Base-by-base conservation (phyloP, 2,329 filamentous ascomycete genomes). In the Colletotrichum somersetense region DNA sequence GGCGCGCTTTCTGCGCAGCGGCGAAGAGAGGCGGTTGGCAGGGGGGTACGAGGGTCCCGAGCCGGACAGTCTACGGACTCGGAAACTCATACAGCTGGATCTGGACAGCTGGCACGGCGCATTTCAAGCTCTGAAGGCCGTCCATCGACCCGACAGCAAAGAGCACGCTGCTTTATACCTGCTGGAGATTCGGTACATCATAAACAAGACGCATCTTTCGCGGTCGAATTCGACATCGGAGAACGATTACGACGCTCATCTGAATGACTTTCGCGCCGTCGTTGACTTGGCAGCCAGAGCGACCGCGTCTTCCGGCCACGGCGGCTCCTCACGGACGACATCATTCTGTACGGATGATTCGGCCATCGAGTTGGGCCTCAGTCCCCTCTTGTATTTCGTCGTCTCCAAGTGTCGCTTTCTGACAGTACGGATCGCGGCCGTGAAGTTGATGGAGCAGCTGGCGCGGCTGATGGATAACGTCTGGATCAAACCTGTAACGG, bases 401-500 rank as follows among this genome's bases (percentile, higher is more conserved):
- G 66, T 53, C 20, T n/a, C 40, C n/a, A 69, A 63, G 38, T 72
- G 69, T 40, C 69, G 66, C 5, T 3, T 16, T 2, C 30, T 71
- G 8, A 35, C 20, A 2, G 10, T 71, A 23, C 33, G 67, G 4
- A 2, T 62, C 7, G 40, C 20, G n/a, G 67, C 63, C 6, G 26
- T 58, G 40, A 67, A n/a, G 20, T 12, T 71, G 40, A 71, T 71
- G 67, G 46, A 42, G 38, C n/a, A 26, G 50, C 23, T 71, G n/a
- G 23, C 35, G 42, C 40, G 35, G 16, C 77, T 81, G 1, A 74
- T 79, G 10, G 83, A 84, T 66, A 83, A 83, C 44, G 64, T 85
- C 0, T 85, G 83, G 82, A 77, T 79, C 3, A 77, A 77, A 0
- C 76, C 77, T 5, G 74, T 78, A 33, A 77, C 81, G 38, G 75